phyloP scores from a whole-genome alignment of 169 alveolate species.

The Eimeria acervulina region DNA sequence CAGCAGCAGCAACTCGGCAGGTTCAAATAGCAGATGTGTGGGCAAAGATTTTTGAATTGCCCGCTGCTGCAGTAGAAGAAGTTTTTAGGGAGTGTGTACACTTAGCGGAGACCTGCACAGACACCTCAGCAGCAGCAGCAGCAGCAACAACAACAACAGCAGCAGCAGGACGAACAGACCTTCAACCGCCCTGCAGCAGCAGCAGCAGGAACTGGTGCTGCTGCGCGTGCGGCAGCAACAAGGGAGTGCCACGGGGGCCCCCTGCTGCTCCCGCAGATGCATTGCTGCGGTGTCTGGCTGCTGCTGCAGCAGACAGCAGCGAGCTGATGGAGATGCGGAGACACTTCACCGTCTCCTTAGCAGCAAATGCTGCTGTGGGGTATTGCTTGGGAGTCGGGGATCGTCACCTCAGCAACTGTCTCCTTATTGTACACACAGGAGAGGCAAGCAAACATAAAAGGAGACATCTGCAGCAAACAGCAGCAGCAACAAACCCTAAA shows the following conservation, averaged over 20 bases:
- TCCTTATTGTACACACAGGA: conserved; percentile 95
- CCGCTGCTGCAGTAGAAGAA: conserved; percentile 52
- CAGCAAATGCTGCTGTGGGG: conserved; percentile 97
- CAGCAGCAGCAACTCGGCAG: not conserved
- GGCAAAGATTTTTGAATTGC: conserved; percentile 30
- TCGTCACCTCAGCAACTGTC: conserved; percentile 97
- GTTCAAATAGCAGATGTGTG: conserved; percentile 9
- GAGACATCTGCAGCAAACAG: too few species aligned
- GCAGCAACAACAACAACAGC: not conserved
- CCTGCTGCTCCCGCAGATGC: not conserved
- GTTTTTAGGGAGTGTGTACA: conserved; percentile 63
- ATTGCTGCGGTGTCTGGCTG: not conserved
- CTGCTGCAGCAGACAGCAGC: not conserved
- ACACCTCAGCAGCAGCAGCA: not conserved
- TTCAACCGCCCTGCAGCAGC: not conserved
- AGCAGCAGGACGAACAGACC: not conserved
- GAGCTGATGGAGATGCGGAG: conserved; percentile 83
- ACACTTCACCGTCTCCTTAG: conserved; percentile 93
- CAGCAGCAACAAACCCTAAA: not conserved
- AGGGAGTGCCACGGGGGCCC: not conserved
- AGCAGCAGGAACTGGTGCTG: not conserved
- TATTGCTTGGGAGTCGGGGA: conserved; percentile 98
- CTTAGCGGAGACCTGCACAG: not conserved
- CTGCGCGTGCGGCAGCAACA: not conserved
- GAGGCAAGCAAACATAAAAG: conserved; percentile 29